Evolutionary conservation across 495 filamentous ascomycete species (phyloP).

Genomic region (Aspergillus sclerotioniger): DNA sequence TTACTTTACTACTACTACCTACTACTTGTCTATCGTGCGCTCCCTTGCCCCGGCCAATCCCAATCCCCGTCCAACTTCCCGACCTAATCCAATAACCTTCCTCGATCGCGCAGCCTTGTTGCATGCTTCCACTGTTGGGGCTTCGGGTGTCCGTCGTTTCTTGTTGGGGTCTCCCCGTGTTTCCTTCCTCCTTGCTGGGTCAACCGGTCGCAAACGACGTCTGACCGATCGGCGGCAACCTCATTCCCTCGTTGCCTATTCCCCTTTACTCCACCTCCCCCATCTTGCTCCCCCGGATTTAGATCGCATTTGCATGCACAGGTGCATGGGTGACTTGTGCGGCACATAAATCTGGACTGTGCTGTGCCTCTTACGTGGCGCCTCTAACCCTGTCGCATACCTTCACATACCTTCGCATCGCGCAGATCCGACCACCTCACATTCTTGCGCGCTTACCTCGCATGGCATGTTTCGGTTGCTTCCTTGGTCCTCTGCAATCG

Average conservation of each 20-base stretch:
- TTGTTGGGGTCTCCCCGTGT: slow-evolving; percentile 13
- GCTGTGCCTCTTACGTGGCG: neutral
- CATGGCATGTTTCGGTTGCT: slow-evolving; percentile 61
- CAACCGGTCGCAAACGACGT: slow-evolving; percentile 22
- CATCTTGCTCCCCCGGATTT: slow-evolving; percentile 15
- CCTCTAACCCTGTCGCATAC: slow-evolving; percentile 25
- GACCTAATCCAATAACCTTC: slow-evolving; percentile 6
- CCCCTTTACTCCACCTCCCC: slow-evolving; percentile 13
- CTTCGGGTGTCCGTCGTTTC: slow-evolving; percentile 10
- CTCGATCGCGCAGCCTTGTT: neutral
- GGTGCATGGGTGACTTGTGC: slow-evolving; percentile 15
- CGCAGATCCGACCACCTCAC: neutral
- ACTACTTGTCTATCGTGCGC: neutral
- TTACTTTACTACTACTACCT: neutral
- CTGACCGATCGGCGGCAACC: slow-evolving; percentile 19
- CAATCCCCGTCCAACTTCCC: neutral
- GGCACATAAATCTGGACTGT: slow-evolving; percentile 9
- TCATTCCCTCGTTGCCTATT: slow-evolving; percentile 12
- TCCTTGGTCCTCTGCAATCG: slow-evolving; percentile 55
- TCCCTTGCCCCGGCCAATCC: neutral
- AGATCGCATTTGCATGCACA: slow-evolving; percentile 22
- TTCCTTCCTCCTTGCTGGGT: slow-evolving; percentile 21
- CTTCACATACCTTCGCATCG: slow-evolving; percentile 3
- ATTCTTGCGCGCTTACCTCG: slow-evolving; percentile 28
- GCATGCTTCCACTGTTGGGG: slow-evolving; percentile 7